Evolutionary conservation across 2,329 filamentous ascomycete genomes (phyloP).

Genomic region (Trichophyton equinum): DNA sequence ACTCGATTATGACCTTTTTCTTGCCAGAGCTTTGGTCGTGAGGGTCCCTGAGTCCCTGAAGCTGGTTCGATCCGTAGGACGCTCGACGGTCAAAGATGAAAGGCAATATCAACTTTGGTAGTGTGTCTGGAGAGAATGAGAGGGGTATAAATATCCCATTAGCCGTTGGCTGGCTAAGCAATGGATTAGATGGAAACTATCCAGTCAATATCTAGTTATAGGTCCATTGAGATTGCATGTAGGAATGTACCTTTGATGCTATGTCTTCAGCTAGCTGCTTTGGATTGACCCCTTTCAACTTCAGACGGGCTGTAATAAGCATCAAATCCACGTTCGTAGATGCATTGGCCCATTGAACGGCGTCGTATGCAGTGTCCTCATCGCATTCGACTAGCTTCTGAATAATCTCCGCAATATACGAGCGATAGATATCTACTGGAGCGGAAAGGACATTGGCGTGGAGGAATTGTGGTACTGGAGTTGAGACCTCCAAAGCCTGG

Average conservation of each 20-base stretch:
- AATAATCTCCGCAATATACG: constrained; percentile 59
- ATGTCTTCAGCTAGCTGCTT: constrained; percentile 50
- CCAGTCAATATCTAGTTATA: not conserved
- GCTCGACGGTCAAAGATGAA: constrained; percentile 51
- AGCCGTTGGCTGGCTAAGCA: constrained; percentile 58
- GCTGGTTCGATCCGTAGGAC: constrained; percentile 52
- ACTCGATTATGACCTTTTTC: constrained; percentile 63
- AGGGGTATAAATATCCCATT: constrained; percentile 62
- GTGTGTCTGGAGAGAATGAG: constrained; percentile 60
- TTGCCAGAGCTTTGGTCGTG: constrained; percentile 38
- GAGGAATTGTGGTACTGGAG: not conserved
- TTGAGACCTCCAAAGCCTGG: not conserved
- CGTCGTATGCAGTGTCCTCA: constrained; percentile 56
- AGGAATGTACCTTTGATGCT: constrained; percentile 41
- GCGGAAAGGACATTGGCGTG: constrained; percentile 33
- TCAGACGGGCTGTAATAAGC: constrained; percentile 62
- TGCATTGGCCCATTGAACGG: constrained; percentile 64
- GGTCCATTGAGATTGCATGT: not conserved
- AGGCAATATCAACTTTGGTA: constrained; percentile 55
- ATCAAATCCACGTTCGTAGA: constrained; percentile 75
- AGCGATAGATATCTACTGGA: constrained; percentile 66
- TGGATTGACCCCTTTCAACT: constrained; percentile 60
- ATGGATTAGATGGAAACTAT: constrained; percentile 60
- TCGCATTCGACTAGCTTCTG: constrained; percentile 59
- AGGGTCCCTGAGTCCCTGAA: constrained; percentile 49